Percentiles rank a stretch among this genome's conserved stretches.
Evolutionary conservation across 2,329 filamentous ascomycete genomes (phyloP).

Genomic region (Penicillium sp.): DNA sequence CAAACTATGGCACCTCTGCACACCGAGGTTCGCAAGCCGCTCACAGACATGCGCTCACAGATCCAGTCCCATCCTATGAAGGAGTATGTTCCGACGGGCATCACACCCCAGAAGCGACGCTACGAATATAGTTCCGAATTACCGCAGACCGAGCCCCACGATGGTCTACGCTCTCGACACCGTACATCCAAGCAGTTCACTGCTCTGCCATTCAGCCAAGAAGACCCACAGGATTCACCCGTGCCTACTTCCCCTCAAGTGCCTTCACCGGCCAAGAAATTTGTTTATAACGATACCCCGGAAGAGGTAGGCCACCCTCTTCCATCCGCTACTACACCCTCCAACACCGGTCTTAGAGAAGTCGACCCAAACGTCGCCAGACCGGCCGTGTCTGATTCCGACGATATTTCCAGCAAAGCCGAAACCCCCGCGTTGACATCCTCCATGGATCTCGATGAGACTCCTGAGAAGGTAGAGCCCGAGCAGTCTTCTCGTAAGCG

Average conservation of each 20-base stretch:
- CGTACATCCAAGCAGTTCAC: slow-evolving; percentile 43
- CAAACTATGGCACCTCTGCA: slow-evolving; percentile 64
- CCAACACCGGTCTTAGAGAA: slow-evolving; percentile 52
- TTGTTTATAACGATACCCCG: slow-evolving; percentile 55
- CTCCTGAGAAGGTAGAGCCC: slow-evolving; percentile 23
- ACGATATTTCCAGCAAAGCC: slow-evolving; percentile 15
- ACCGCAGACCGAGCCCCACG: slow-evolving; percentile 71
- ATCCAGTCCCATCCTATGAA: slow-evolving; percentile 66
- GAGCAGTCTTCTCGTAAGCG: slow-evolving; percentile 31
- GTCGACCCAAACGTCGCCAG: slow-evolving; percentile 53
- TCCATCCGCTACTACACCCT: slow-evolving; percentile 32
- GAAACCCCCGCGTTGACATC: slow-evolving; percentile 10
- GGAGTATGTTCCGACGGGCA: slow-evolving; percentile 83
- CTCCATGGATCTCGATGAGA: slow-evolving; percentile 14
- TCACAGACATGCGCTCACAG: slow-evolving; percentile 70
- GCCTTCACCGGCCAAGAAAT: slow-evolving; percentile 52
- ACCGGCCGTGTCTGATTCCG: slow-evolving; percentile 27
- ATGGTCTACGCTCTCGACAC: slow-evolving; percentile 57
- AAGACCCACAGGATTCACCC: slow-evolving; percentile 22
- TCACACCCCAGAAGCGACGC: slow-evolving; percentile 77
- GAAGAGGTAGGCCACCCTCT: slow-evolving; percentile 40
- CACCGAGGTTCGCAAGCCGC: slow-evolving; percentile 64
- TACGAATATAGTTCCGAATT: slow-evolving; percentile 81
- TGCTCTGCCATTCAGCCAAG: slow-evolving; percentile 34
- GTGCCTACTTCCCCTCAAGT: slow-evolving; percentile 25